These are phyloP conservation scores for Amanita muscaria DNA, from an alignment of 768 basidiomycete species.

Conservation along the genomic window DNA sequence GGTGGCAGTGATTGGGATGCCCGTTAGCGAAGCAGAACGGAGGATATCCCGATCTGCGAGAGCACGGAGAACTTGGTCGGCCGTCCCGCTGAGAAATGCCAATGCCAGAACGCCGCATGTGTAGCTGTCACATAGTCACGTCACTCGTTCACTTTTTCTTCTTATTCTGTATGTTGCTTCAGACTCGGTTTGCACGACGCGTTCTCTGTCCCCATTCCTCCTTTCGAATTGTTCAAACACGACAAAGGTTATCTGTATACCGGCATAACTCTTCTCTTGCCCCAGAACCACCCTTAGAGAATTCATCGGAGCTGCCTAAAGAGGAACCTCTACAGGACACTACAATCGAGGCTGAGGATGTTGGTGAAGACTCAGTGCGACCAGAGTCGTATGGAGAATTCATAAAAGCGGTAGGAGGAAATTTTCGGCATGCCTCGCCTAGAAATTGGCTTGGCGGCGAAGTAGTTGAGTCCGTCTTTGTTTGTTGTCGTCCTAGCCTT, in stretches of 20 bases:
- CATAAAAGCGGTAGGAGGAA: slow-evolving; percentile 30
- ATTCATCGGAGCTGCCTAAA: not conserved
- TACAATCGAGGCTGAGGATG: not conserved
- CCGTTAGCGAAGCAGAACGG: slow-evolving; percentile 21
- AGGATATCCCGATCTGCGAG: slow-evolving; percentile 23
- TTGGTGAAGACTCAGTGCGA: not conserved
- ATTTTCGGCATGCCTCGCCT: slow-evolving; percentile 37
- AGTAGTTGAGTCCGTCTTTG: slow-evolving; percentile 38
- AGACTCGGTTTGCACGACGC: not conserved
- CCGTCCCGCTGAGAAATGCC: slow-evolving; percentile 27
- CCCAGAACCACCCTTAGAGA: not conserved
- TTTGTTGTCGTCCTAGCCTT: slow-evolving; percentile 4
- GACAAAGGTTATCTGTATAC: not conserved
- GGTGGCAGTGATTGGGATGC: slow-evolving; percentile 41
- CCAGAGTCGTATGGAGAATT: slow-evolving; percentile 32
- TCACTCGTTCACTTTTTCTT: not conserved
- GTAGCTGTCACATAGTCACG: slow-evolving; percentile 5
- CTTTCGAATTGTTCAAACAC: no score
- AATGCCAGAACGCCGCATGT: slow-evolving; percentile 23
- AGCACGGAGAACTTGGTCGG: slow-evolving; percentile 30
- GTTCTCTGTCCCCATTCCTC: slow-evolving; percentile 1
- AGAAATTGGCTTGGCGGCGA: slow-evolving; percentile 55
- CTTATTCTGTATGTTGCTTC: not conserved
- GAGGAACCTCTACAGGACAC: not conserved
- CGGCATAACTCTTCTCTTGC: slow-evolving; percentile 1